phyloP scores from a whole-genome alignment of 805 yeast genomes.

The Metschnikowia dekortorum region DNA sequence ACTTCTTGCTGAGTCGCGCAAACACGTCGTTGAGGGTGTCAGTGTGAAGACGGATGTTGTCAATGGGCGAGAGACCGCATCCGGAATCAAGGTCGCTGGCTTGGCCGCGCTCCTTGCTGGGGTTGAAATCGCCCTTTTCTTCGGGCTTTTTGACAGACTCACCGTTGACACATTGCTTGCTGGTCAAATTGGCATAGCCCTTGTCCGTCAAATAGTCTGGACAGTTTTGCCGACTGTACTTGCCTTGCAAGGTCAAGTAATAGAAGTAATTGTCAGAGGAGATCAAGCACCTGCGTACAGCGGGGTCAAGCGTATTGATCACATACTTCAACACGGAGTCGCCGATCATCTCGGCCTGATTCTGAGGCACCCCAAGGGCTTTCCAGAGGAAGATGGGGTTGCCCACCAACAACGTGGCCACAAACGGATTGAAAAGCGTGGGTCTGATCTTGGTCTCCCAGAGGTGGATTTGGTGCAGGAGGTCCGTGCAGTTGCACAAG shows the following conservation, averaged over 20 bases:
- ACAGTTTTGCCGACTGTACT: conserved; percentile 58
- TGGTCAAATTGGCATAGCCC: conserved; percentile 49
- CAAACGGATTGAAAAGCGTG: conserved; percentile 63
- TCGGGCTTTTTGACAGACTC: neutral
- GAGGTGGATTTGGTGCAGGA: conserved; percentile 58
- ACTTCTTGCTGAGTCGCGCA: conserved; percentile 54
- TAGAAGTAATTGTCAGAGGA: conserved; percentile 76
- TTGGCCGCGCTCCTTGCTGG: too few relatives aligned
- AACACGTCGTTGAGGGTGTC: conserved; percentile 75
- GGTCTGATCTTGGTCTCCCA: conserved; percentile 67
- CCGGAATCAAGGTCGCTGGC: neutral
- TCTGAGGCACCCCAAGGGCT: conserved; percentile 84
- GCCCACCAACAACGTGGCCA: conserved; percentile 65
- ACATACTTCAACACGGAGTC: conserved; percentile 66
- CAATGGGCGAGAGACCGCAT: conserved; percentile 40
- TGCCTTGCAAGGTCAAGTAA: conserved; percentile 61
- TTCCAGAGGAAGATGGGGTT: conserved; percentile 85
- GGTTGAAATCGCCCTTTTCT: neutral
- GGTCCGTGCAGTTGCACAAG: conserved; percentile 52
- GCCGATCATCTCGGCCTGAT: conserved; percentile 80
- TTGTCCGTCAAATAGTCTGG: conserved; percentile 67
- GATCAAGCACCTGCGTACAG: conserved; percentile 57
- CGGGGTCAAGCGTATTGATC: conserved; percentile 74
- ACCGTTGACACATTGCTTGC: neutral
- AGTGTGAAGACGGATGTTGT: conserved; percentile 72